Evolutionary conservation across 371 early-diverging fungal genomes (phyloP), one percentile per base, ranked within the genome.

Genomic region (Chytridium lagenaria): DNA sequence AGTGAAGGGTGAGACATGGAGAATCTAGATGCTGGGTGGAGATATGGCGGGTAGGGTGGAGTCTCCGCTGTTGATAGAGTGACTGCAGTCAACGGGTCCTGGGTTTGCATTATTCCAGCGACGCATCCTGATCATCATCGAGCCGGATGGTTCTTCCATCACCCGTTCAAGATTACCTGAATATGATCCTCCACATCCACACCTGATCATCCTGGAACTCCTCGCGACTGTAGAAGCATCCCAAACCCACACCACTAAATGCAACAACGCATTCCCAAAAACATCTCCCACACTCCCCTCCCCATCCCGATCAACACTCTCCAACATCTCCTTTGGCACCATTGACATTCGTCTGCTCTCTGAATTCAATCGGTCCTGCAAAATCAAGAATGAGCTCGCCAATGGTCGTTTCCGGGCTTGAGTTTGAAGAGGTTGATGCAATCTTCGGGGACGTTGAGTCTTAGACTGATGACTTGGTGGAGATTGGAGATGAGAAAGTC

Each of bases 181-280:
- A n/a, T n/a, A n/a, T 19, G 44, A 44, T 19, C 44, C 44, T 44
- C 19, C 44, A 19, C 7, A 12, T 44, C 44, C 44, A 7, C 44
- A 44, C 19, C 55, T 15, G 26, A 52, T 23, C 23, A 7, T 52
- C 26, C n/a, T 52, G n/a, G 23, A 26, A 12, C 12, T 23, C 26
- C 55, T 52, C 19, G 44, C 55, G 55, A 52, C 55, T 26, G 55
- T 52, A 5, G 26, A 52, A n/a, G 55, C 16, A 52, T 52, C 55
- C 55, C 55, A 52, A 26, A 52, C 55, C n/a, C 12, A 12, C 7
- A 52, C 23, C n/a, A 23, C 55, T 5, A 52, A 26, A 12, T 52
- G 55, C 55, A 52, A 52, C 12, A 52, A 26, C 55, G 7, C 55
- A 7, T 23, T 44, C 44, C 44, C 44, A 44, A 7, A 7, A 7